A percentile compares a stretch with the other conserved stretches of the same genome.
Conservation (phyloP, 306 rosid species). For the Pyrus bretschneideri region DNA sequence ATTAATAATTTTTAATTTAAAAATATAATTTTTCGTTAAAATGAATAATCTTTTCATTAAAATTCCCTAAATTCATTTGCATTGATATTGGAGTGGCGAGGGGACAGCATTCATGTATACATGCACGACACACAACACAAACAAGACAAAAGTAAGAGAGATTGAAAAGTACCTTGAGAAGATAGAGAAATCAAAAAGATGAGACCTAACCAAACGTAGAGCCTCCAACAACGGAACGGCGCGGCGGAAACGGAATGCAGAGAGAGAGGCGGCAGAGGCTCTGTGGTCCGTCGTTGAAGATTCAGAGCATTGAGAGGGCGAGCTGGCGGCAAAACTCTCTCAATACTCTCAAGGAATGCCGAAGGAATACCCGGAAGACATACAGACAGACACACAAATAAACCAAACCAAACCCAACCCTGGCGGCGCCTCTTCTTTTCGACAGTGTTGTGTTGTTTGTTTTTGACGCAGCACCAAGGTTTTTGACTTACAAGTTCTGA, state of each 20-base stretch:
- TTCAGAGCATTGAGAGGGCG: not conserved
- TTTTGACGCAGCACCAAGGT: not conserved
- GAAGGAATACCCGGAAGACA: not conserved
- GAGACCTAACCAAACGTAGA: not conserved
- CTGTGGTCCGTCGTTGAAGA: not conserved
- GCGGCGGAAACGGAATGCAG: not conserved
- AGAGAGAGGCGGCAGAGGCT: not conserved
- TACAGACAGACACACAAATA: not conserved
- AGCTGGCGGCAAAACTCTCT: not conserved
- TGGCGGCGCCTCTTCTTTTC: conserved; percentile 28
- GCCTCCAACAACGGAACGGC: not conserved
- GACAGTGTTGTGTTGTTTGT: not conserved
- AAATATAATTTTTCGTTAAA: no score
- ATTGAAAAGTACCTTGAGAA: conserved; percentile 18
- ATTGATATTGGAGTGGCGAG: not conserved
- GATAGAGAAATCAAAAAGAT: not conserved
- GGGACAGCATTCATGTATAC: not conserved
- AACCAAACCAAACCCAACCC: not conserved
- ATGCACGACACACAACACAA: not conserved
- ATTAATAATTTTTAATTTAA: no score
- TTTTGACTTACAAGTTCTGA: no score
- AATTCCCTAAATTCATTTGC: not conserved
- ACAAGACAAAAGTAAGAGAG: not conserved
- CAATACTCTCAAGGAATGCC: not conserved
- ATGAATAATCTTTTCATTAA: no score